These are phyloP conservation scores for Cinnamomum micranthum DNA, from an alignment of 164 flowering plant genomes.

Conservation along the genomic window DNA sequence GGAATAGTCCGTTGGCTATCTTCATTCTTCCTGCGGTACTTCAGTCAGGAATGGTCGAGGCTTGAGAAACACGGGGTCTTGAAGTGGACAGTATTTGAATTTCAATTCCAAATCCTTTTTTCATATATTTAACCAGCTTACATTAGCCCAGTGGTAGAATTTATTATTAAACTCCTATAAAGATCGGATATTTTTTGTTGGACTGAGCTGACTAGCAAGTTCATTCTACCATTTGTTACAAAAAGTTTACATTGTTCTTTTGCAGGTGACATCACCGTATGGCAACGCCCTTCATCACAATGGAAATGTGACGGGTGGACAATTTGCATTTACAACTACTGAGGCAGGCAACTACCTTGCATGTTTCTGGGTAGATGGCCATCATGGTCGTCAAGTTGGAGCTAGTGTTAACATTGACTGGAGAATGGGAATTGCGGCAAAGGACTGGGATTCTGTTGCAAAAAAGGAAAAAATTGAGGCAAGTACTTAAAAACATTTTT, in stretches of 20 bases:
- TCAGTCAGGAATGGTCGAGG: too few relatives aligned
- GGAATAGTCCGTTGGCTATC: too few relatives aligned
- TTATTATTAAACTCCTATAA: too few relatives aligned
- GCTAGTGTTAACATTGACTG: constrained; percentile 76
- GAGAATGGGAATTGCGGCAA: constrained; percentile 90
- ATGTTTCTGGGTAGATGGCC: constrained; percentile 61
- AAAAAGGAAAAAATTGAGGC: constrained; percentile 91
- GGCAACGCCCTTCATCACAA: constrained; percentile 60
- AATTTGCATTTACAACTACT: constrained; percentile 80
- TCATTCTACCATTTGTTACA: not conserved
- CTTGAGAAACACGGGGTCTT: too few relatives aligned
- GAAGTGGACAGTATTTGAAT: too few relatives aligned
- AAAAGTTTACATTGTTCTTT: not conserved
- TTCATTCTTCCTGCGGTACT: too few relatives aligned
- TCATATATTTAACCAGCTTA: too few relatives aligned
- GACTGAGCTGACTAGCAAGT: too few relatives aligned
- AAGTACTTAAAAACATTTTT: not conserved
- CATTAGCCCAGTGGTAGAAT: too few relatives aligned
- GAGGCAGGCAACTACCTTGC: constrained; percentile 83
- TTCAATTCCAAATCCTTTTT: too few relatives aligned
- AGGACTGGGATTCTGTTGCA: constrained; percentile 96
- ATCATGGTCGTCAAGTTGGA: constrained; percentile 23
- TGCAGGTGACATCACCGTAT: constrained; percentile 87
- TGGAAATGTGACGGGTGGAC: constrained; percentile 67
- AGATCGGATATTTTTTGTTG: too few relatives aligned